These are phyloP conservation scores for Sisymbrium altissimum DNA, from an alignment of 345 rosid species.

Conservation along the genomic window DNA sequence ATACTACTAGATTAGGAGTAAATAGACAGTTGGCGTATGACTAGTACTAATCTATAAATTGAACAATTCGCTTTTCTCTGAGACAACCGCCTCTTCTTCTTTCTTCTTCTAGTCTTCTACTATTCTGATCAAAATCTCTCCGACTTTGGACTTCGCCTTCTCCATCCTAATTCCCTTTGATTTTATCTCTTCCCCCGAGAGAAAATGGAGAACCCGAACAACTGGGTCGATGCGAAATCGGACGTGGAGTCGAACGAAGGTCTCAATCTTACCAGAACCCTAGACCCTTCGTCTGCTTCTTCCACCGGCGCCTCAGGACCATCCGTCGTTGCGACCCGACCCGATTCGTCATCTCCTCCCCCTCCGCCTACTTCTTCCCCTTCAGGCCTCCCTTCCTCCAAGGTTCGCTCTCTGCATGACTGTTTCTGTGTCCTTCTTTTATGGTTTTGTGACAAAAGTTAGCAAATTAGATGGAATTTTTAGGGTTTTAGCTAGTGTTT, in stretches of 20 bases:
- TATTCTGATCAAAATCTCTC: constrained; percentile 10
- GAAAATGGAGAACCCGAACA: constrained; percentile 16
- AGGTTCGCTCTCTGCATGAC: constrained; percentile 9
- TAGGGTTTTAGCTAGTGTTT: not conserved
- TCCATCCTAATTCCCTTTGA: not conserved
- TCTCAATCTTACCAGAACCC: constrained; percentile 22
- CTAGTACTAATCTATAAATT: not conserved
- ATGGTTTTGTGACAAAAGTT: not conserved
- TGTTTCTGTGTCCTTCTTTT: not conserved
- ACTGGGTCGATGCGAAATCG: constrained; percentile 1
- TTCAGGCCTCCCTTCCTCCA: constrained; percentile 15
- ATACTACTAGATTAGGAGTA: not conserved
- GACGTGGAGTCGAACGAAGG: constrained; percentile 12
- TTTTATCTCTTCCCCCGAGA: not conserved
- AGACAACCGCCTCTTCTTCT: constrained; percentile 6
- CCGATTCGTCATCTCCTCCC: constrained; percentile 6
- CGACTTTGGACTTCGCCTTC: too few species aligned
- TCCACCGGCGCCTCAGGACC: constrained; percentile 22
- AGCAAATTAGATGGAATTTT: not conserved
- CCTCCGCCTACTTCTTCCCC: not conserved
- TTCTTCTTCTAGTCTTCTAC: not conserved
- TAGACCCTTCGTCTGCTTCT: constrained; percentile 15
- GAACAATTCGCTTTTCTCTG: not conserved
- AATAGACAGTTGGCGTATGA: not conserved
- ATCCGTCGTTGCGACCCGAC: constrained; percentile 20